phyloP scores from a whole-genome alignment of 768 basidiomycete species.

The Pleurotus djamor region DNA sequence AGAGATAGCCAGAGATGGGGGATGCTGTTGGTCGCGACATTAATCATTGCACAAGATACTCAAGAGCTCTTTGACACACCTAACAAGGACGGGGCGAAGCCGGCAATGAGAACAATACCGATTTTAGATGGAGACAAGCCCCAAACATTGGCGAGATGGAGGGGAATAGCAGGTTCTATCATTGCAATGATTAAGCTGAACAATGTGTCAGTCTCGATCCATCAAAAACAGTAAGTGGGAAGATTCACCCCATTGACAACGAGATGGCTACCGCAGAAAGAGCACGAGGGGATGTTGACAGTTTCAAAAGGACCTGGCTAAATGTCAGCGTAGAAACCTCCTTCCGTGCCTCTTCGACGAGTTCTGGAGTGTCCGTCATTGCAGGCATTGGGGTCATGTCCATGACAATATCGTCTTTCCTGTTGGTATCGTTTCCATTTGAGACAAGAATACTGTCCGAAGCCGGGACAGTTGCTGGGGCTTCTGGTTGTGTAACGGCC shows the following conservation, averaged over 20 bases:
- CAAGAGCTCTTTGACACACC: constrained; percentile 36
- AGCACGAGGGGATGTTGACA: constrained; percentile 50
- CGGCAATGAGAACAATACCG: constrained; percentile 65
- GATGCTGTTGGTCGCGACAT: too few species aligned
- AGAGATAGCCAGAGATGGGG: constrained; percentile 52
- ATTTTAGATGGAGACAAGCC: constrained; percentile 44
- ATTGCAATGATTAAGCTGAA: constrained; percentile 43
- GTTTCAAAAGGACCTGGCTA: constrained; percentile 33
- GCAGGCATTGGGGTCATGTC: not conserved
- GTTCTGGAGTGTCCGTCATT: not conserved
- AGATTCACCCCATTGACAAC: constrained; percentile 52
- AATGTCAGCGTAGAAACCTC: constrained; percentile 27
- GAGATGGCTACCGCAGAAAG: constrained; percentile 39
- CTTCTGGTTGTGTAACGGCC: not conserved
- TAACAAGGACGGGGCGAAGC: constrained; percentile 60
- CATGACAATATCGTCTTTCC: not conserved
- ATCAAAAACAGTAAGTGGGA: not conserved
- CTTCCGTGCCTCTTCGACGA: not conserved
- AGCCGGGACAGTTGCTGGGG: not conserved
- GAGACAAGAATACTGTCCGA: not conserved
- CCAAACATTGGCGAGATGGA: constrained; percentile 52
- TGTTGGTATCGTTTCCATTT: not conserved
- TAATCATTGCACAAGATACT: not conserved
- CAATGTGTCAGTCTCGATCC: not conserved
- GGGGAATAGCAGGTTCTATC: constrained; percentile 56